Percentiles rank a stretch among this genome's conserved stretches.
Evolutionary conservation across 2,329 filamentous ascomycete genomes (phyloP).

Genomic region (Aspergillus felis): DNA sequence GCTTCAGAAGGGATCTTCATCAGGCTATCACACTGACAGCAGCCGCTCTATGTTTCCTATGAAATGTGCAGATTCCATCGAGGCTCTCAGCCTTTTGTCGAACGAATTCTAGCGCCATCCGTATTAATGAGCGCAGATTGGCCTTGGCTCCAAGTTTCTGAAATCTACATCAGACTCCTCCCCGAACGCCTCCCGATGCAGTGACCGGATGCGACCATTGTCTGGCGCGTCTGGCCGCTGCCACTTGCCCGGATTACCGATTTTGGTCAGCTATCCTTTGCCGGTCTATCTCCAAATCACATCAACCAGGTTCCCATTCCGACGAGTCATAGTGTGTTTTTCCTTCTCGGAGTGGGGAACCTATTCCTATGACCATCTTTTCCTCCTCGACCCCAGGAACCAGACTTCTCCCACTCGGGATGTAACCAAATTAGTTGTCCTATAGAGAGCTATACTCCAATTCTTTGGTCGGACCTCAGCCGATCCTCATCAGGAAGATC

Average conservation of each 20-base stretch:
- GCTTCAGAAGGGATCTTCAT: background rate
- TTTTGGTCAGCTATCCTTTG: background rate
- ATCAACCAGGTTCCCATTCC: background rate
- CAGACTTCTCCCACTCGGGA: slow-evolving; percentile 15
- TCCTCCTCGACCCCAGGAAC: background rate
- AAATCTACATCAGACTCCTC: background rate
- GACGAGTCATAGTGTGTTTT: background rate
- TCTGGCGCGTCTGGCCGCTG: background rate
- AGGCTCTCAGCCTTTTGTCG: background rate
- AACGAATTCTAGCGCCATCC: background rate
- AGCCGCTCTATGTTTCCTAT: background rate
- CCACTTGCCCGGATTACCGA: background rate
- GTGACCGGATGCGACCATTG: background rate
- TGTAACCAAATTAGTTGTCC: slow-evolving; percentile 18
- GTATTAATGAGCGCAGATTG: background rate
- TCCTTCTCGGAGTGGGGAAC: background rate
- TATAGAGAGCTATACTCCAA: background rate
- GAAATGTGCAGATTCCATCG: background rate
- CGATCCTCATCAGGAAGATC: slow-evolving; percentile 2
- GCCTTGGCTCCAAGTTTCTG: background rate
- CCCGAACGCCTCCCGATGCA: background rate
- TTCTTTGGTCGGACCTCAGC: background rate
- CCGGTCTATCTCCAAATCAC: background rate
- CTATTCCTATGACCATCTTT: background rate
- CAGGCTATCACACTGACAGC: background rate